These are phyloP conservation scores for Fusarium luffae DNA, from an alignment of 2,329 filamentous ascomycete genomes.

Conservation along the genomic window DNA sequence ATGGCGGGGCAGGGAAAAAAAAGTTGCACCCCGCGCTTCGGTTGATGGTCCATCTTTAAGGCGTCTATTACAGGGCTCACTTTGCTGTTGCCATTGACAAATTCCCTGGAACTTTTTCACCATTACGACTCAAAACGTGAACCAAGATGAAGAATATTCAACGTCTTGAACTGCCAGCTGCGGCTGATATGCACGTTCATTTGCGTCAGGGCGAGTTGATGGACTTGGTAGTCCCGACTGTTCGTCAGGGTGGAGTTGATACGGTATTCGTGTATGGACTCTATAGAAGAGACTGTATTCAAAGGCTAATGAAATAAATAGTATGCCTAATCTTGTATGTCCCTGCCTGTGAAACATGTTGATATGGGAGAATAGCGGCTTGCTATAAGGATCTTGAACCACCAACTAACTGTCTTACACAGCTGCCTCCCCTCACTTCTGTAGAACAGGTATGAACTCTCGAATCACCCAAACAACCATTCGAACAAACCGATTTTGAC, in stretches of 20 bases:
- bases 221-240: constrained; percentile 63
- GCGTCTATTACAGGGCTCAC: constrained; percentile 6
- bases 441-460: constrained; percentile 31
- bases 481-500: background rate
- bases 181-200: constrained; percentile 78
- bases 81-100: background rate
- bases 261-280: constrained; percentile 64
- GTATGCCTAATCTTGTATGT: constrained; percentile 70
- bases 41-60: constrained; percentile 7
- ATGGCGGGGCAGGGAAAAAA: constrained; percentile 29
- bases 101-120: background rate
- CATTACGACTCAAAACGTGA: background rate
- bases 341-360: constrained; percentile 2
- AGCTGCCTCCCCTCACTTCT: constrained; percentile 38
- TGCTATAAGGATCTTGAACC: background rate
- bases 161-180: constrained; percentile 66
- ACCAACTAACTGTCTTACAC: constrained; percentile 18
- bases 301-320: constrained; percentile 37
- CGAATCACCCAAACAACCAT: no score
- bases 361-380: background rate
- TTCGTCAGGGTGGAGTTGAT: constrained; percentile 72
- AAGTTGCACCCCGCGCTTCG: constrained; percentile 21
- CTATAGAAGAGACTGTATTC: constrained; percentile 23
- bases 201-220: constrained; percentile 75
- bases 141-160: constrained; percentile 43